A percentile compares a stretch with the other conserved stretches of the same genome.
Evolutionary conservation across 2,329 filamentous ascomycete genomes (phyloP).

Genomic region (Calycina herbarum): DNA sequence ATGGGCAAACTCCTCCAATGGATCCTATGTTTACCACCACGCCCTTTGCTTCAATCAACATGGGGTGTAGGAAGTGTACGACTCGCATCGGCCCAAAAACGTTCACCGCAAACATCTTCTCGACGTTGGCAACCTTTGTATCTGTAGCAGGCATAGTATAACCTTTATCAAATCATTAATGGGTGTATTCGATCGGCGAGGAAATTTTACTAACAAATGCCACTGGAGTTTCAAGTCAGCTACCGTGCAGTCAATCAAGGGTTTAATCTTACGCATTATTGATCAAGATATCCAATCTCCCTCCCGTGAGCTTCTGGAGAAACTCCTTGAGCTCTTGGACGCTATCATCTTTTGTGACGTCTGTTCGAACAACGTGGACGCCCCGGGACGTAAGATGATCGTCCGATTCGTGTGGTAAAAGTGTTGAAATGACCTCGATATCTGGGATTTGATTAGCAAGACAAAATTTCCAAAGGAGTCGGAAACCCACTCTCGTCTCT

Average conservation of each 20-base stretch:
- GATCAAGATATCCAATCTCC: constrained; percentile 2
- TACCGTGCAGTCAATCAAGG: background rate
- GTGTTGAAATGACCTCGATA: constrained; percentile 2
- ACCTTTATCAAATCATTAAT: background rate
- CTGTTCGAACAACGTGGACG: background rate
- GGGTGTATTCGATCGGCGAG: background rate
- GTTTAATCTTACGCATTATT: background rate
- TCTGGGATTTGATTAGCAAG: background rate
- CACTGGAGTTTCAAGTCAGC: background rate
- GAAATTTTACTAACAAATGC: background rate
- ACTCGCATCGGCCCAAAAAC: constrained; percentile 3
- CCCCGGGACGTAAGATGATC: background rate
- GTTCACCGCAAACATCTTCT: constrained; percentile 3
- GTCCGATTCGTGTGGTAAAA: background rate
- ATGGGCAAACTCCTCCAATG: constrained; percentile 18
- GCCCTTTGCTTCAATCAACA: constrained; percentile 32
- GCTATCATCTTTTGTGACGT: constrained; percentile 1
- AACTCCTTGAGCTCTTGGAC: background rate
- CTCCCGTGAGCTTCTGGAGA: constrained; percentile 2
- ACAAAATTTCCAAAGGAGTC: background rate
- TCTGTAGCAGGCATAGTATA: constrained; percentile 4
- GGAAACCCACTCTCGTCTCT: background rate
- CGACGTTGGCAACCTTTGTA: constrained; percentile 1
- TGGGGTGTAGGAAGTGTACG: constrained; percentile 15
- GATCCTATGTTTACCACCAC: constrained; percentile 47